phyloP scores from a whole-genome alignment of 139 green algal species.

The Diplosphaera chodatii region DNA sequence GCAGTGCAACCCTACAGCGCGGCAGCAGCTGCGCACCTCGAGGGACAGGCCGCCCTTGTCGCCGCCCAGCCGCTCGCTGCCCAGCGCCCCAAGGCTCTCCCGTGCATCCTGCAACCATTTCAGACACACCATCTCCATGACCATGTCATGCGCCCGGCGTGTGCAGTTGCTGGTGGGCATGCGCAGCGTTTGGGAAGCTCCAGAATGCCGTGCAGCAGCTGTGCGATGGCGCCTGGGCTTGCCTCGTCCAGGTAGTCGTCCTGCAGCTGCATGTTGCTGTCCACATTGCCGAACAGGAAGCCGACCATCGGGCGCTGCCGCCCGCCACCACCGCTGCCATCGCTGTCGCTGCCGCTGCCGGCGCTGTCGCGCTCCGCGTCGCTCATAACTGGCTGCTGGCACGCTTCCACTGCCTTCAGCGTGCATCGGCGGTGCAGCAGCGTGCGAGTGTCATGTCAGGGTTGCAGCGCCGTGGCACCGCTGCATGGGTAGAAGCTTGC shows the following conservation, averaged over 20 bases:
- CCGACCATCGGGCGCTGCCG: conserved; percentile 5
- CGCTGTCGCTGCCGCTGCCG: neutral
- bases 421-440: too few relatives aligned
- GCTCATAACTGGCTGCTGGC: neutral
- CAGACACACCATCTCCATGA: too few relatives aligned
- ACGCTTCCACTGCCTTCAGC: too few relatives aligned
- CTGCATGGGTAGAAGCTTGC: too few relatives aligned
- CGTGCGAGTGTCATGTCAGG: too few relatives aligned
- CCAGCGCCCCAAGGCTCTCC: neutral
- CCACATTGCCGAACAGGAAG: conserved; percentile 26
- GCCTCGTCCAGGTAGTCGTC: conserved; percentile 20
- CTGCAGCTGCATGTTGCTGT: conserved; percentile 15
- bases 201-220: too few relatives aligned
- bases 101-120: neutral
- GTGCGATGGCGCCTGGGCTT: too few relatives aligned
- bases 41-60: neutral
- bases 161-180: too few relatives aligned
- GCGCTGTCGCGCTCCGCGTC: neutral
- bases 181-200: too few relatives aligned
- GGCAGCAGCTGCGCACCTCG: neutral
- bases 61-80: neutral
- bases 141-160: too few relatives aligned
- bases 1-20: too few relatives aligned
- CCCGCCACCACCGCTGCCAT: neutral
- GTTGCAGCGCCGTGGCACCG: too few relatives aligned